Evolutionary conservation across 2,329 filamentous ascomycete species (phyloP).

Genomic region (Dothideomycetes sp.): DNA sequence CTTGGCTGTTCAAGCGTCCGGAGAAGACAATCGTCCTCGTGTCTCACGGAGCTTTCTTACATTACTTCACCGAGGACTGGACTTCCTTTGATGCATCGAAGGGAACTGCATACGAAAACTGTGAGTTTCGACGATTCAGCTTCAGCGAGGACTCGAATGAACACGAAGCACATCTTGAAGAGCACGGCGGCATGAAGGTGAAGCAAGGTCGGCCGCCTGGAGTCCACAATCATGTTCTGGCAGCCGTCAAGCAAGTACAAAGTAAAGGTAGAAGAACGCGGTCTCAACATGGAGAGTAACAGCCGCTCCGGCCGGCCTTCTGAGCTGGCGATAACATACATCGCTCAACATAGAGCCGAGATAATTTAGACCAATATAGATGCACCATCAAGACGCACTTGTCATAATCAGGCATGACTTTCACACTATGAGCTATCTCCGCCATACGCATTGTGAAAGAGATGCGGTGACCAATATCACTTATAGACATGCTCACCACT

Average conservation of each 20-base stretch:
- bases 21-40: constrained; percentile 9
- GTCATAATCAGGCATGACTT: no score
- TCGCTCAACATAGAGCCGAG: no score
- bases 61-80: constrained; percentile 12
- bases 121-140: constrained; percentile 5
- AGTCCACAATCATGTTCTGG: constrained; percentile 4
- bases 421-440: no score
- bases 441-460: no score
- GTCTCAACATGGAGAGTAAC: no score
- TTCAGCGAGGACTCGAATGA: not conserved
- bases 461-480: no score
- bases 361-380: no score
- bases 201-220: constrained; percentile 6
- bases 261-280: no score
- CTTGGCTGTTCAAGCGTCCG: constrained; percentile 7
- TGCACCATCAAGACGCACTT: no score
- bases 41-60: constrained; percentile 11
- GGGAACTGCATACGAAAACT: constrained; percentile 7
- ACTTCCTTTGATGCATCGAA: constrained; percentile 5
- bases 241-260: constrained; percentile 3
- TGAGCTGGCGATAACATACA: no score
- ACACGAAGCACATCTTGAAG: not conserved
- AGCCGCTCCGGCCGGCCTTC: no score
- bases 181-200: constrained; percentile 5
- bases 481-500: no score